Conservation (phyloP, 768 basidiomycete genomes). For the Lentinula guzmanii region DNA sequence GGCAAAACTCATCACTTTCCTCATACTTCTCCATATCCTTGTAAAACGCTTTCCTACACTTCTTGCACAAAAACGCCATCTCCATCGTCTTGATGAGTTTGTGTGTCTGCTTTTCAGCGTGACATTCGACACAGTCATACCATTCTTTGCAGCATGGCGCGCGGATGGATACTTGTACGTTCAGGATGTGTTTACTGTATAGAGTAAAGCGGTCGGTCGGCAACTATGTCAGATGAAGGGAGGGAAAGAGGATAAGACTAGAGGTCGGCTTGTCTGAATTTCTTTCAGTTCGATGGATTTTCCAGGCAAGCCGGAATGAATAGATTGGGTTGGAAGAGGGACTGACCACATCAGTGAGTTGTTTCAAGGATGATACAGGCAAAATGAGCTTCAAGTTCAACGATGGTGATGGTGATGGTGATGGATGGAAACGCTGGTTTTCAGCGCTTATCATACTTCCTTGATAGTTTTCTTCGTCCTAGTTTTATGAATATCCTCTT, state of each 20-base stretch:
- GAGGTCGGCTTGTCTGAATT: not conserved
- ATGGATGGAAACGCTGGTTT: too few relatives aligned
- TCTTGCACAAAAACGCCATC: conserved; percentile 82
- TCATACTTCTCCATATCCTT: conserved; percentile 93
- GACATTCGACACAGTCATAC: conserved; percentile 97
- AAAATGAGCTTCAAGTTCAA: not conserved
- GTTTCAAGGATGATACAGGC: too few relatives aligned
- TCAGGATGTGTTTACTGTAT: conserved; percentile 88
- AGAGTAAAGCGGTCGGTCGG: conserved; percentile 3
- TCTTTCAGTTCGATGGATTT: not conserved
- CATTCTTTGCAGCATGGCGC: conserved; percentile 97
- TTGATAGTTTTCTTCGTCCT: too few relatives aligned
- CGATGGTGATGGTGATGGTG: not conserved
- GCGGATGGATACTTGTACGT: conserved; percentile 93
- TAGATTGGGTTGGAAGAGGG: too few relatives aligned
- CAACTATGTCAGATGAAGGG: not conserved
- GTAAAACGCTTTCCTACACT: conserved; percentile 92
- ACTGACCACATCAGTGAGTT: too few relatives aligned
- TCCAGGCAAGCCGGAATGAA: too few relatives aligned
- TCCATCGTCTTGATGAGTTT: conserved; percentile 68
- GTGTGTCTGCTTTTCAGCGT: conserved; percentile 80
- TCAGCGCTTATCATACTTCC: too few relatives aligned
- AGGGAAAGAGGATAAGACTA: not conserved
- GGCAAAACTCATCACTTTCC: conserved; percentile 97
- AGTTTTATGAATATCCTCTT: too few relatives aligned